Evolutionary conservation across 202 grass and related monocot species (phyloP).

Genomic region (Hordeum pubiflorum): DNA sequence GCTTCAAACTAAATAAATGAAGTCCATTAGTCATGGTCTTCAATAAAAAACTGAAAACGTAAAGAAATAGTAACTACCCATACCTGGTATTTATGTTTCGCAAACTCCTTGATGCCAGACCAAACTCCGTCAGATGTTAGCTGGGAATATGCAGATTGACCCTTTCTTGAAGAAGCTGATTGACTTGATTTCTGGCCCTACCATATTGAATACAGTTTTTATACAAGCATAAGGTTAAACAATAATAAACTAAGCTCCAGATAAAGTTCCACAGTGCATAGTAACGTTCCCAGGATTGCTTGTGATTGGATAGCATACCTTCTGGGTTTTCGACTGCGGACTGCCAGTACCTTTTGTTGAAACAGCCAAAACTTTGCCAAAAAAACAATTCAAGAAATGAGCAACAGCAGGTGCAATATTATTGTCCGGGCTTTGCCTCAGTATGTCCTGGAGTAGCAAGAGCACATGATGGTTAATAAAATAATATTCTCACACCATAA

Average conservation of each 20-base stretch:
- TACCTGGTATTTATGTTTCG: slow-evolving; percentile 90
- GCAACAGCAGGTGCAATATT: slow-evolving; percentile 71
- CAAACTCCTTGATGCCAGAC: slow-evolving; percentile 69
- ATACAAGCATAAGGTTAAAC: neutral
- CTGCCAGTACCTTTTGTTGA: slow-evolving; percentile 41
- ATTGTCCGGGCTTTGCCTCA: slow-evolving; percentile 76
- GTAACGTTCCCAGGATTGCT: neutral
- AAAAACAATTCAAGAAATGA: slow-evolving; percentile 90
- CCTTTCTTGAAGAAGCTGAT: slow-evolving; percentile 45
- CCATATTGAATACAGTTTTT: neutral
- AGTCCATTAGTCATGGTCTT: neutral
- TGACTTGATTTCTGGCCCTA: slow-evolving; percentile 45
- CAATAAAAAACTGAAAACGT: slow-evolving; percentile 7
- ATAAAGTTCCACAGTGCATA: neutral
- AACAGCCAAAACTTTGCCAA: slow-evolving; percentile 50
- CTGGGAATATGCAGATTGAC: slow-evolving; percentile 37
- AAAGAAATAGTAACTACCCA: neutral
- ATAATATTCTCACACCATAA: neutral
- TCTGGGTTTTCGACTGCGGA: slow-evolving; percentile 47
- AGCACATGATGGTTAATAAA: slow-evolving; percentile 22
- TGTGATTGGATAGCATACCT: slow-evolving; percentile 36
- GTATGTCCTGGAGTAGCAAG: slow-evolving; percentile 54
- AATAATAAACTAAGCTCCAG: neutral
- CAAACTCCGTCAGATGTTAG: slow-evolving; percentile 69
- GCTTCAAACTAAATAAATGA: slow-evolving; percentile 67